A percentile compares a stretch with the other conserved stretches of the same genome.
Conservation (phyloP, 2,329 filamentous ascomycete genomes). For the Gaeumannomyces sp. region DNA sequence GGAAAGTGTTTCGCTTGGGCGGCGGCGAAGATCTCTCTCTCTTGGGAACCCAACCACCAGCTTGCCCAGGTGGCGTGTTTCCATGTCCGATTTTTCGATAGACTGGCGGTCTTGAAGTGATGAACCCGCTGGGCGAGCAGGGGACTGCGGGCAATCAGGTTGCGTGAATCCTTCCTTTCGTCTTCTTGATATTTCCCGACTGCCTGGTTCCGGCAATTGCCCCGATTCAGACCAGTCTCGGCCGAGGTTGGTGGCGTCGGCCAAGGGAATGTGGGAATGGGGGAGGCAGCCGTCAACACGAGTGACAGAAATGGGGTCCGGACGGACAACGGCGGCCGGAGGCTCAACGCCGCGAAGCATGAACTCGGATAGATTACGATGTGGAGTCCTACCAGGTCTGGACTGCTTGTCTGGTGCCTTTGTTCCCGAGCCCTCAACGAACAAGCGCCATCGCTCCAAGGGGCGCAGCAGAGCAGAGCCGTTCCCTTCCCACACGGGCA, state of each 20-base stretch:
- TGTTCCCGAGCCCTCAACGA: background rate
- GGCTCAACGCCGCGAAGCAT: background rate
- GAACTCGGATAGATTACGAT: background rate
- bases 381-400: background rate
- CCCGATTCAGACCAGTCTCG: background rate
- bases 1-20: background rate
- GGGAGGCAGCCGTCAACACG: background rate
- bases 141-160: background rate
- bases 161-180: background rate
- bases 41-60: background rate
- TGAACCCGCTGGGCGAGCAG: background rate
- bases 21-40: background rate
- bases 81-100: background rate
- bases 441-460: background rate
- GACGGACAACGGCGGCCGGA: background rate
- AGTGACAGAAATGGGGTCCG: background rate
- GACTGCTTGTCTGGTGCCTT: background rate
- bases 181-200: background rate
- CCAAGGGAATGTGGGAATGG: background rate
- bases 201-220: background rate
- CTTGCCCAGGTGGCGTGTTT: background rate
- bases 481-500: background rate
- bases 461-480: background rate
- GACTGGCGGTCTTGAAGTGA: background rate
- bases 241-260: background rate